Base-by-base conservation (phyloP, 768 basidiomycete species). In the Dioszegia hungarica region DNA sequence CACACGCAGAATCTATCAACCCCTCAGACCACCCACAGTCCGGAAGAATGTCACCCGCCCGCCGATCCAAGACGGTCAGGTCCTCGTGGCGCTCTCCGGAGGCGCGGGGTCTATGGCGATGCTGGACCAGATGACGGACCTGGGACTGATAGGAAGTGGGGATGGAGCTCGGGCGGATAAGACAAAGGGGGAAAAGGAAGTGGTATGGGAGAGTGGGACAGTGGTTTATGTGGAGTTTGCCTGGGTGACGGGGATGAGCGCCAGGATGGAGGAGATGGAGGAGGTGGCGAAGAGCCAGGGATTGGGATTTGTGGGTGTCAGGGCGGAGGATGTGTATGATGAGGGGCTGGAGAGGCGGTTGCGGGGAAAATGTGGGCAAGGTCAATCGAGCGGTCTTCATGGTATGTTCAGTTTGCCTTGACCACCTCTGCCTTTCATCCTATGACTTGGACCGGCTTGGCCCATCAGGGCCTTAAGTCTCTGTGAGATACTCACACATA, bases 171-270 rank as follows among this genome's bases (percentile, higher is more conserved):
- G 45, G 15, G 60, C 56, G 27, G 66, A 68, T 55, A 38, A 56
- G 49, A 68, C 62, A 9, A 68, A 65, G 50, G 72, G 68, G 1
- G 62, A 70, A 48, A 68, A 61, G 34, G 55, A 70, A 39, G 52
- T 56, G 8, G 41, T 67, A 10, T 74, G 74, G 74, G 60, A 66
- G 27, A 60, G 59, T 17, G 67, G 60, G 27, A 64, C 55, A 54
- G 64, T 73, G n/a, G 61, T 74, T 9, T 63, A 75, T 62, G 73
- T 75, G 19, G 70, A 74, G 24, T 75, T 72, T 55, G 51, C 61
- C 8, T 59, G 57, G 20, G 68, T 73, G 10, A 61, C 59, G 12
- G 62, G 45, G 19, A 33, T 56, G 33, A 50, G 43, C 28, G 65
- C 66, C 19, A 51, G 64, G 44, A 41, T 43, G 11, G 61, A 58